Evolutionary conservation across 345 rosid species (phyloP).

Genomic region (Eucalyptus guilfoylei): DNA sequence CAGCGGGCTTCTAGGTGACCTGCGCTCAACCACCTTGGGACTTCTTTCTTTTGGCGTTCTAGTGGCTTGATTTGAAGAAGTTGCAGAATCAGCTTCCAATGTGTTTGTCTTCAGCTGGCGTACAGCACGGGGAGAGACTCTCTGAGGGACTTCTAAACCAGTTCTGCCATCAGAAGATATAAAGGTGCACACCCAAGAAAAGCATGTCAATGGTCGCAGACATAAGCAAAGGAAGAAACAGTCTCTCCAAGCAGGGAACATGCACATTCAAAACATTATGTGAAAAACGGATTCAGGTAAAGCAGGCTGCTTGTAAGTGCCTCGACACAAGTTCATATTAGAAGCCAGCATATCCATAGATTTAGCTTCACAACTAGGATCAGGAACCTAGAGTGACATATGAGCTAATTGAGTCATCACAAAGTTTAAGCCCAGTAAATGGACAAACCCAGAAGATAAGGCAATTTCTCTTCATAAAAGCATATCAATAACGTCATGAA

Average conservation of each 20-base stretch:
- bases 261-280: neutral
- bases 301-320: neutral
- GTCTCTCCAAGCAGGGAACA: neutral
- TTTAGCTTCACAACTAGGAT: neutral
- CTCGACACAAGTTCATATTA: neutral
- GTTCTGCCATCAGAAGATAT: conserved; percentile 24
- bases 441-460: neutral
- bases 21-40: conserved; percentile 63
- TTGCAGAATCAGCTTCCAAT: conserved; percentile 39
- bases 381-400: neutral
- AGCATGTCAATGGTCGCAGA: neutral
- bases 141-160: conserved; percentile 59
- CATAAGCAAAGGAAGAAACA: neutral
- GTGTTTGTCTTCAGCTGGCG: conserved; percentile 54
- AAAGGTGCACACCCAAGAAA: neutral
- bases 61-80: conserved; percentile 35
- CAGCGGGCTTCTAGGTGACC: conserved; percentile 66
- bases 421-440: neutral
- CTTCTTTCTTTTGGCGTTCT: conserved; percentile 71
- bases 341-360: neutral
- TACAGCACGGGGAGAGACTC: conserved; percentile 66
- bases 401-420: neutral
- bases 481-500: neutral
- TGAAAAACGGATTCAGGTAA: neutral
- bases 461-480: neutral